Base-by-base conservation (phyloP, 495 filamentous ascomycete species). In the Trichoderma erinaceum region DNA sequence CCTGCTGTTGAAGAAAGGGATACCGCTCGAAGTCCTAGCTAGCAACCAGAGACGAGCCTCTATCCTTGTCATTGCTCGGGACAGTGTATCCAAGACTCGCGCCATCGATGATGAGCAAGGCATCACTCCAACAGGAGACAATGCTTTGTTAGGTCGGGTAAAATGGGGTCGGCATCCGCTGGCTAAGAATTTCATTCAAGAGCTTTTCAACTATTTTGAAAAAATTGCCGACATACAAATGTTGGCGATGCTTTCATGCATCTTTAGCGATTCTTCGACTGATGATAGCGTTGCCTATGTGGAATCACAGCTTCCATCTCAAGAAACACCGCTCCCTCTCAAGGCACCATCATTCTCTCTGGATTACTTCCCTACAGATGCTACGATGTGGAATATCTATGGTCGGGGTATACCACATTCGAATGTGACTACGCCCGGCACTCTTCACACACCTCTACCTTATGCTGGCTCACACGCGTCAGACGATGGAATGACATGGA, bases 231-330 rank as follows among this genome's bases (percentile, higher is more conserved):
- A 97, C 74, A 79, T 94, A 3, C 93, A 97, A 75, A 97, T 97
- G 93, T 81, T 97, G 21, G 94, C 92, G 43, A 96, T 97, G 93
- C 84, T 97, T 15, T 89, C 93, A 1, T 96, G 93, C 74, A 87
- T 97, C 58, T 89, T 97, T 67, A 87, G 87, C 64, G 91, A 96
- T 68, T 82, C 87, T 8, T 74, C 75, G 0, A 73, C 80, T 5
- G 77, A 83, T 63, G 79, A 86, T 66, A 77, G 79, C n/a, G 76
- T 82, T 41, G 77, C 78, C 32, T 79, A 81, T 63, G 77, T 78
- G 15, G 82, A 82, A 61, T 75, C 79, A 6, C 77, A 78, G 41
- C 78, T 82, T 63, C 73, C 76, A 11, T 78, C 79, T 61, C 79
- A 85, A 25, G 79, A 87, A 68, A 84, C 84, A 38, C 87, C 86